phyloP scores from a whole-genome alignment of 2,329 filamentous ascomycete genomes.

The Fusarium mangiferae region DNA sequence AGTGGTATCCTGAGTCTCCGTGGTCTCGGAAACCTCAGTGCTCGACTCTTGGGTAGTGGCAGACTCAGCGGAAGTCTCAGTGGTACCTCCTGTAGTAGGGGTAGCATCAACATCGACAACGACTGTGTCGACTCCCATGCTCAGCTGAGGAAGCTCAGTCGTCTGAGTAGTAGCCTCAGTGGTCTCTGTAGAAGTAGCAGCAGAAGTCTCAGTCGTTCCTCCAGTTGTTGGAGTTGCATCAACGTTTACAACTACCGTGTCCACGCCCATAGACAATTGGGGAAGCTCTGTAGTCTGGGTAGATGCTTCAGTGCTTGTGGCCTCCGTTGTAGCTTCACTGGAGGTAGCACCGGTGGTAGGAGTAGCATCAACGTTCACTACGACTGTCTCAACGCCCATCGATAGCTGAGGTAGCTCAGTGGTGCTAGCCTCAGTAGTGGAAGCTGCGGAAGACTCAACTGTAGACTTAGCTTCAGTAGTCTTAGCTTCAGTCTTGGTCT shows the following conservation, averaged over 20 bases:
- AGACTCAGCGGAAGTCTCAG: background rate
- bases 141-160: background rate
- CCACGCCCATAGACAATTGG: background rate
- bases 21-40: background rate
- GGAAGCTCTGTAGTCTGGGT: background rate
- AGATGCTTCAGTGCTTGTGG: background rate
- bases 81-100: background rate
- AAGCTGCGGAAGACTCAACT: background rate
- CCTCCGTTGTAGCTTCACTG: background rate
- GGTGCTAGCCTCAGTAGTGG: background rate
- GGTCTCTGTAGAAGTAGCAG: background rate
- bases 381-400: background rate
- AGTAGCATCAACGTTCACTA: background rate
- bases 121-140: background rate
- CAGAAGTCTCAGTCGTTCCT: background rate
- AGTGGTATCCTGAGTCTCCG: background rate
- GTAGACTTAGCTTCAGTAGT: background rate
- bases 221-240: background rate
- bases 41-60: background rate
- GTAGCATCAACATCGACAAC: background rate
- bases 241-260: background rate
- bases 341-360: background rate
- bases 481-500: conserved; percentile 2
- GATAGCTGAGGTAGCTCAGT: background rate
- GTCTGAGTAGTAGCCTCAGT: background rate